Base-by-base conservation (phyloP, 306 rosid genomes). In the Ormosia emarginata region DNA sequence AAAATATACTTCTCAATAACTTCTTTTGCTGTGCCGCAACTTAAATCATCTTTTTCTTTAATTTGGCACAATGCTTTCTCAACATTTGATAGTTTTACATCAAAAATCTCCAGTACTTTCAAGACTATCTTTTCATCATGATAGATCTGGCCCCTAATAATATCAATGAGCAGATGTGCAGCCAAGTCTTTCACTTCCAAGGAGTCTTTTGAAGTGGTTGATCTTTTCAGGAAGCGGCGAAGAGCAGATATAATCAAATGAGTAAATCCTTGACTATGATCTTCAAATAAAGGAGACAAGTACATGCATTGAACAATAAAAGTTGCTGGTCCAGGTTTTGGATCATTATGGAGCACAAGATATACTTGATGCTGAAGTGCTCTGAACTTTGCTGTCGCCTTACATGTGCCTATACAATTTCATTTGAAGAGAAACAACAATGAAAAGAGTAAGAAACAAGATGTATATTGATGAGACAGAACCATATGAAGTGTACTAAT, bases 311-410 rank as follows among this genome's bases (percentile, higher is more conserved):
- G 97, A 74, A 90, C 83, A 85, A 89, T 84, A 87, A 93, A 96
- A 69, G 93, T 82, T 78, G 92, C 90, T 53, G 99, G 98, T 81
- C 96, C 99, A 75, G 91, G 93, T 81, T 85, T 90, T 71, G 98
- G 99, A 81, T 80, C 86, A 81, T 93, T 95, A 40, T 86, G 91
- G 43, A 96, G 94, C 78, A 83, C 98, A 72, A 89, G 91, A 88
- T 52, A 82, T 11, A 96, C 88, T 77, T 91, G 97, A 30, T 93
- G 85, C 79, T 96, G 98, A 92, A 96, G 98, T 40, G 86, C 91
- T 81, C 91, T 94, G 85, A 96, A 96, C 90, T 92, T 96, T 82
- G 82, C 86, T 15, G 97, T 88, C 33, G 97, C 98, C 87, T 93
- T 96, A 74, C 88, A 85, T 46, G 98, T 93, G 71, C 99, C 99